Evolutionary conservation across 1,284 basidiomycete genomes (phyloP), one percentile per base, ranked within the genome.

Genomic region (Microbotryum saponariae): DNA sequence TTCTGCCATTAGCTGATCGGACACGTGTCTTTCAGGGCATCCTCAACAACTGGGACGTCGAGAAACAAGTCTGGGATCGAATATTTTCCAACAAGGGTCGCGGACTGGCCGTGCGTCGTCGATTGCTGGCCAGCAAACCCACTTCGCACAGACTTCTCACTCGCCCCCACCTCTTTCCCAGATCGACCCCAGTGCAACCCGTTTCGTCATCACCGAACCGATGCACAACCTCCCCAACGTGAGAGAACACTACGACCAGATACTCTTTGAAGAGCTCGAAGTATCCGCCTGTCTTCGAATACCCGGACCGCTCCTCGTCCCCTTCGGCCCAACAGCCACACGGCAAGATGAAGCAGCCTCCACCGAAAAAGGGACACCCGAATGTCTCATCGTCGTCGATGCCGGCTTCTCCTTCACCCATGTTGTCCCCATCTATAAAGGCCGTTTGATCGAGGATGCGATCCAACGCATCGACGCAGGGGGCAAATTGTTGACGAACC

Each of bases 241-340:
- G 21, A 88, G 92, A 76, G 87, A 90, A 49, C 83, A 89, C 47
- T 91, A 92, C 68, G 93, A 97, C 74, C 87, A 96, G 76, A 87
- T 97, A 73, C 79, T 94, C 0, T 96, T 96, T 71, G 93, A 97
- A 73, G 91, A 96, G 75, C 97, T 93, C 78, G 92, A 93, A 71
- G 96, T 94, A 73, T 79, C 81, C 51, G 85, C 88, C 52, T 89
- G 90, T 74, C 82, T 84, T 75, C 82, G 91, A 44, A 85, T 83
- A 72, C 84, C 89, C 56, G 85, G 88, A 65, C 88, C 89, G 51
- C 82, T 86, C 4, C 76, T 89, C 63, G 80, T 89, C 57, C 86
- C 88, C 42, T 80, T 85, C 75, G 87, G 89, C 46, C 85, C 75
- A 16, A 42, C 37, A 42, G 37, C 37, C 12, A 42, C 37, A 42